These are phyloP conservation scores for Pythium aristosporum DNA, from an alignment of 352 stramenopile genomes.

Conservation along the genomic window DNA sequence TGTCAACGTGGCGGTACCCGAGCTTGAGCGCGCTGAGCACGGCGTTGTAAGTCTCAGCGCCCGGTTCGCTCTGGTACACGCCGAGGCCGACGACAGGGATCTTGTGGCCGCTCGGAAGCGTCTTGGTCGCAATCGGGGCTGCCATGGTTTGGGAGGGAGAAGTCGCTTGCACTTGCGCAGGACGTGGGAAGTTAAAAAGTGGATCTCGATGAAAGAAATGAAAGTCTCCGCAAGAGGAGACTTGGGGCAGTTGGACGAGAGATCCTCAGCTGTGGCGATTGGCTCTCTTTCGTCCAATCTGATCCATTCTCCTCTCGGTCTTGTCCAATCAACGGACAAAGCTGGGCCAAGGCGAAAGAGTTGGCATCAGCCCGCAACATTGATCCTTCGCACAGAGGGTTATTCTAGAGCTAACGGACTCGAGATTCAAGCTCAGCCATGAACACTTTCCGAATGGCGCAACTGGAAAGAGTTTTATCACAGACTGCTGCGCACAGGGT, in stretches of 20 bases:
- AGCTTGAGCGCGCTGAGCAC: constrained; percentile 55
- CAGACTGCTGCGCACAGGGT: constrained; percentile 17
- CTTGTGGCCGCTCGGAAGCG: constrained; percentile 40
- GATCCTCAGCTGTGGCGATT: too few relatives aligned
- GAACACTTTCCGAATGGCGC: not conserved
- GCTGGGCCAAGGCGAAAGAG: too few relatives aligned
- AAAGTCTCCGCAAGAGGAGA: too few relatives aligned
- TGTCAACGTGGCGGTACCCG: constrained; percentile 89
- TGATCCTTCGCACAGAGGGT: too few relatives aligned
- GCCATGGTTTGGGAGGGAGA: constrained; percentile 1
- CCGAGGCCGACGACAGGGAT: constrained; percentile 54
- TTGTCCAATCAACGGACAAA: too few relatives aligned
- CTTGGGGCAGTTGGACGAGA: too few relatives aligned
- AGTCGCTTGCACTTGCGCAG: not conserved
- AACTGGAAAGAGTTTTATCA: not conserved
- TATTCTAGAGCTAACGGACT: too few relatives aligned
- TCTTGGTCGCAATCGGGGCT: constrained; percentile 30
- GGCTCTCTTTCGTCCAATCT: too few relatives aligned
- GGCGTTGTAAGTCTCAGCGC: constrained; percentile 50
- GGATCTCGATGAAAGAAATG: not conserved
- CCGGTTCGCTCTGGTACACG: constrained; percentile 51
- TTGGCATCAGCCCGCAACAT: too few relatives aligned
- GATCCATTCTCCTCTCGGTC: too few relatives aligned
- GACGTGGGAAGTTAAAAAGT: constrained; percentile 3
- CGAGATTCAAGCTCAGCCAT: not conserved